Evolutionary conservation across 2,329 filamentous ascomycete genomes (phyloP).

Genomic region (Orbilia ellipsospora): DNA sequence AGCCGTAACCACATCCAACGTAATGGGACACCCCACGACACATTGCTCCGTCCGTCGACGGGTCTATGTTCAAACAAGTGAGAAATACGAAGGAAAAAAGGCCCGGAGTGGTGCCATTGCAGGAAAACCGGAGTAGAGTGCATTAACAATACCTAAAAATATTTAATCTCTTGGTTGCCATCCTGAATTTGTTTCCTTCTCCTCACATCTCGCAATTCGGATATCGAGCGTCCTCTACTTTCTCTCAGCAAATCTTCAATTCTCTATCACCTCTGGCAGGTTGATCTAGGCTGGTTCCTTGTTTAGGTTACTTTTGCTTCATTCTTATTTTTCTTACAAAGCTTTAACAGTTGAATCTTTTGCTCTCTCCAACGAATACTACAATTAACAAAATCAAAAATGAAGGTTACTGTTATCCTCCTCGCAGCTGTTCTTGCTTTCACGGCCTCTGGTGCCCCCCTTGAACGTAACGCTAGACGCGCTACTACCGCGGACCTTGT

Average conservation of each 20-base stretch:
- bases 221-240: slow-evolving; percentile 23
- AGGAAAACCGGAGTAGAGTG: background rate
- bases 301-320: slow-evolving; percentile 17
- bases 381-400: slow-evolving; percentile 8
- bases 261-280: slow-evolving; percentile 53
- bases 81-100: background rate
- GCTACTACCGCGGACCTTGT: slow-evolving; percentile 30
- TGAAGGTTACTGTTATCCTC: slow-evolving; percentile 44
- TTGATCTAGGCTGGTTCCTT: slow-evolving; percentile 48
- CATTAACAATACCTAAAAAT: slow-evolving; percentile 1
- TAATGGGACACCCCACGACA: slow-evolving; percentile 32
- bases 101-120: background rate
- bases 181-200: slow-evolving; percentile 11
- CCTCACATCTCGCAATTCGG: slow-evolving; percentile 26
- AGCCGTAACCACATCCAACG: slow-evolving; percentile 33
- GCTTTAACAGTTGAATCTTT: slow-evolving; percentile 22
- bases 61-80: slow-evolving; percentile 21
- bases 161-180: slow-evolving; percentile 34
- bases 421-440: slow-evolving; percentile 45
- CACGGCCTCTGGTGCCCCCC: slow-evolving; percentile 36
- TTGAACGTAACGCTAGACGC: slow-evolving; percentile 24
- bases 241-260: slow-evolving; percentile 12
- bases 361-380: background rate
- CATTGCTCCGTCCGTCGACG: slow-evolving; percentile 37
- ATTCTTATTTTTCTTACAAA: background rate